Percentiles rank a stretch among this genome's conserved stretches.
Evolutionary conservation across 768 basidiomycete species (phyloP).

Genomic region (Lactifluus echinatus): DNA sequence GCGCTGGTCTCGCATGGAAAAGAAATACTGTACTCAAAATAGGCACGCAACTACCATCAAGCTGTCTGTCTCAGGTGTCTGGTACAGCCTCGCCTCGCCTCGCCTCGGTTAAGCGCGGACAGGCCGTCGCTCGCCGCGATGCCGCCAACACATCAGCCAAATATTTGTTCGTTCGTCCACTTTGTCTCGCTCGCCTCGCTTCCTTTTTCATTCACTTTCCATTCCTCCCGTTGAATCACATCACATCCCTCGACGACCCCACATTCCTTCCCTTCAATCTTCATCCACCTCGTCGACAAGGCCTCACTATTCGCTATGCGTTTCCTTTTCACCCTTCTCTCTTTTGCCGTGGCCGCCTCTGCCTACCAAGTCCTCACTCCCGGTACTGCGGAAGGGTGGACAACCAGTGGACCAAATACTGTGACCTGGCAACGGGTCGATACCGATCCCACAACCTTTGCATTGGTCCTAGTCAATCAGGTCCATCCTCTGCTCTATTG

Average conservation of each 20-base stretch:
- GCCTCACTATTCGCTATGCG: slow-evolving; percentile 31
- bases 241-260: slow-evolving; percentile 4
- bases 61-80: no score
- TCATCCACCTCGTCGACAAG: not conserved
- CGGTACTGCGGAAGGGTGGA: slow-evolving; percentile 42
- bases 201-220: not conserved
- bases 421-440: slow-evolving; percentile 56
- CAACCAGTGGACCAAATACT: slow-evolving; percentile 37
- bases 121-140: not conserved
- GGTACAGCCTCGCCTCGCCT: not conserved
- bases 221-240: not conserved
- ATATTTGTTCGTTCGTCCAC: not conserved
- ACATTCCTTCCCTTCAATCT: slow-evolving; percentile 8
- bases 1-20: no score
- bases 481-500: slow-evolving; percentile 32
- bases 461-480: slow-evolving; percentile 56
- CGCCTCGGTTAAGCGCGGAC: no score
- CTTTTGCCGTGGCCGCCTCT: slow-evolving; percentile 43
- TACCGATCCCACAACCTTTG: slow-evolving; percentile 63
- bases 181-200: not conserved
- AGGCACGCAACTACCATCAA: no score
- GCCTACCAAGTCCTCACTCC: slow-evolving; percentile 48
- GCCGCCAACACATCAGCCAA: no score
- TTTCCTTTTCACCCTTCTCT: slow-evolving; percentile 34
- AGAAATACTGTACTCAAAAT: no score